Evolutionary conservation across 2,329 filamentous ascomycete genomes (phyloP).

Genomic region (Fusarium praegraminearum): DNA sequence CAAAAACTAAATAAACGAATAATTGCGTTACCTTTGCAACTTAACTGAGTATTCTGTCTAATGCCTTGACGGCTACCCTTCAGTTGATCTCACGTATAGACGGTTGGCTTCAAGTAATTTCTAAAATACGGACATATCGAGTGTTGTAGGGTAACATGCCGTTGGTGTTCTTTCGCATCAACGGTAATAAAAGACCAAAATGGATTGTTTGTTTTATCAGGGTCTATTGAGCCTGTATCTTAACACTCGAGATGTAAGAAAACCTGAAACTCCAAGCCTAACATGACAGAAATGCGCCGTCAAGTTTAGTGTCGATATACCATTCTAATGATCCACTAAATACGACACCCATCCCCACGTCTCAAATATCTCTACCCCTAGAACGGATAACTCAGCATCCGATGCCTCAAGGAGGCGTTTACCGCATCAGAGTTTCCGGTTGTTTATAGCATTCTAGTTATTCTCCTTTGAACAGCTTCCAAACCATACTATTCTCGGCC

Average conservation of each 20-base stretch:
- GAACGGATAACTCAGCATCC: conserved; percentile 3
- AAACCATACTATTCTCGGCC: neutral
- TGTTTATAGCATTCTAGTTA: neutral
- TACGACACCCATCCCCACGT: neutral
- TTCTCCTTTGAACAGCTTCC: neutral
- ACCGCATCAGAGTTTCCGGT: neutral
- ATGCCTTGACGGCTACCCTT: neutral
- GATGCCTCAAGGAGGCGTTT: conserved; percentile 6
- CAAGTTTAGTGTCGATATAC: neutral
- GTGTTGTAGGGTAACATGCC: neutral
- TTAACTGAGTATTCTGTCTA: neutral
- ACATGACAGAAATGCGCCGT: neutral
- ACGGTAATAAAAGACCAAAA: neutral
- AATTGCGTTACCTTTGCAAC: neutral
- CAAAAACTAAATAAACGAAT: neutral
- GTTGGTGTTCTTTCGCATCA: neutral
- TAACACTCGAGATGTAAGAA: conserved; percentile 5
- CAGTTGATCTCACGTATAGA: neutral
- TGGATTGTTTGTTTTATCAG: conserved; percentile 5
- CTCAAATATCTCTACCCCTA: neutral
- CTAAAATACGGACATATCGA: neutral
- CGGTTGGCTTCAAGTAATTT: neutral
- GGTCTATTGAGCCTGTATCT: conserved; percentile 3
- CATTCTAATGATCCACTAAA: neutral
- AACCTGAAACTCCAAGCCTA: neutral